Evolutionary conservation across 805 yeast species (phyloP).

Genomic region (Zygoascus tannicola): DNA sequence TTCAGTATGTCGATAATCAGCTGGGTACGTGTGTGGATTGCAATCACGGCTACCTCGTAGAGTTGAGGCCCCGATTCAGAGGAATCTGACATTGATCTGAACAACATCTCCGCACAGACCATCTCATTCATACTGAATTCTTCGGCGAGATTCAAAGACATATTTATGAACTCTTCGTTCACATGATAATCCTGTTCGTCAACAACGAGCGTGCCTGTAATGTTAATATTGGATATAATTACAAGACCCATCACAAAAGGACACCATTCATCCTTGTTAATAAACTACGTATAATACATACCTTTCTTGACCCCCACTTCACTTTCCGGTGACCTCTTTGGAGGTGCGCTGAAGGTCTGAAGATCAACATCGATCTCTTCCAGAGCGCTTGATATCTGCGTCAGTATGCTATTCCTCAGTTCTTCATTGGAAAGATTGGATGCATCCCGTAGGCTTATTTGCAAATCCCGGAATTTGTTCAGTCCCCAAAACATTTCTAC

Average conservation of each 20-base stretch:
- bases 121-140: constrained; percentile 70
- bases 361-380: background rate
- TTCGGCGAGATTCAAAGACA: constrained; percentile 49
- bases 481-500: background rate
- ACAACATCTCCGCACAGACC: constrained; percentile 60
- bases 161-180: constrained; percentile 55
- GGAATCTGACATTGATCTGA: constrained; percentile 34
- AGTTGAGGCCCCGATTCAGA: constrained; percentile 10
- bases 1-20: background rate
- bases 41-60: background rate
- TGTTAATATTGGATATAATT: too few species aligned
- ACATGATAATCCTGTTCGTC: constrained; percentile 49
- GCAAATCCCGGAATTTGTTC: background rate
- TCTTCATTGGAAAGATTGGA: background rate
- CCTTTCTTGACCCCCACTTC: background rate
- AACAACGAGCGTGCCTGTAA: too few species aligned
- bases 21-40: background rate
- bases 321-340: background rate
- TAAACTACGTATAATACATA: too few species aligned
- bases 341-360: background rate
- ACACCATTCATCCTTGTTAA: too few species aligned
- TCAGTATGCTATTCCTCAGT: background rate
- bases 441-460: background rate
- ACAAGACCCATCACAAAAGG: too few species aligned
- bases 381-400: background rate